Conservation (phyloP, 805 yeast species). For the Cyberlindnera xylosilytica region DNA sequence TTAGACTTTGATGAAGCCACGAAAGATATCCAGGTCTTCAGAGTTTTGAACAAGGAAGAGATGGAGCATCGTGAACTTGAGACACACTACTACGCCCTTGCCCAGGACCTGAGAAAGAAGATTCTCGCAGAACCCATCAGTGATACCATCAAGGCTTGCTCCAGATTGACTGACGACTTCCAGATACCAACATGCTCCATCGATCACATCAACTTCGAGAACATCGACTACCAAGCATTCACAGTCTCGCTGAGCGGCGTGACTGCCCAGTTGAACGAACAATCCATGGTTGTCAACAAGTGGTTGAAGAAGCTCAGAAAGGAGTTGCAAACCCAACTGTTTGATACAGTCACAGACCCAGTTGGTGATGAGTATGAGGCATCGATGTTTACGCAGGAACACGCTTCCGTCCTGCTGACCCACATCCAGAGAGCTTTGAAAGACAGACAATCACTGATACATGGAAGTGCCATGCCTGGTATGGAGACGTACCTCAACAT, state of each 20-base stretch:
- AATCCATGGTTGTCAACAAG: conserved; percentile 46
- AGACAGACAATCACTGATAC: conserved; percentile 40
- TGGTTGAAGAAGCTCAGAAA: conserved; percentile 45
- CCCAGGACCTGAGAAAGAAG: conserved; percentile 57
- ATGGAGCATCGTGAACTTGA: conserved; percentile 44
- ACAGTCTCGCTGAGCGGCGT: conserved; percentile 15
- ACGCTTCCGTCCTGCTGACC: conserved; percentile 56
- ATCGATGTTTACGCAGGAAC: conserved; percentile 73
- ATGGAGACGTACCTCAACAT: conserved; percentile 11
- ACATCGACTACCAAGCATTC: conserved; percentile 15
- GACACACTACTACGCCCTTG: conserved; percentile 50
- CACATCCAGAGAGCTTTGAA: conserved; percentile 45
- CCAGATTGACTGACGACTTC: conserved; percentile 5
- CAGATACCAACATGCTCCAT: background rate
- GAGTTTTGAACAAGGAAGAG: conserved; percentile 28
- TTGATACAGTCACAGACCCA: conserved; percentile 42
- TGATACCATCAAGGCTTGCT: conserved; percentile 9
- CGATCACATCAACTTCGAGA: background rate
- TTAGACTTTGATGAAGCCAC: conserved; percentile 3
- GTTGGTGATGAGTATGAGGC: conserved; percentile 64
- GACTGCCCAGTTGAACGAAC: conserved; percentile 43
- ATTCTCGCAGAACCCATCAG: conserved; percentile 39
- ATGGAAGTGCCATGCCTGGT: conserved; percentile 21
- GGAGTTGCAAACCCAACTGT: conserved; percentile 47
- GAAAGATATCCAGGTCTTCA: conserved; percentile 24